Evolutionary conservation across 345 rosid genomes (phyloP).

Genomic region (Corymbia maculata): DNA sequence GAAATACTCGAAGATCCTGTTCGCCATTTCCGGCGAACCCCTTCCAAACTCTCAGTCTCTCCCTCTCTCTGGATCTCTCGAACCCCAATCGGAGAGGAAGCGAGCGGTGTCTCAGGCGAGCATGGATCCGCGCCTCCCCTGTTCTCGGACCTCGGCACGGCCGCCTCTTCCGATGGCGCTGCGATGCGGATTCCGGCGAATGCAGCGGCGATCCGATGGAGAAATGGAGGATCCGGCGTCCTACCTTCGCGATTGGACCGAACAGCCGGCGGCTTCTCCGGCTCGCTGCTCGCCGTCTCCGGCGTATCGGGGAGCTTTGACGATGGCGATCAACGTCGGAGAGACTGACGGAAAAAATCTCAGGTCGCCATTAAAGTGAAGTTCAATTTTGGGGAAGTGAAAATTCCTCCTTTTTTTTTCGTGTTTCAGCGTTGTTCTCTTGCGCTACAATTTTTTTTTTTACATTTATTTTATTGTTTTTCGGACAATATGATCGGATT

Average conservation of each 20-base stretch:
- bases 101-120: not conserved
- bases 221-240: not conserved
- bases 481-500: not conserved
- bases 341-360: not conserved
- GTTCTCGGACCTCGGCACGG: not conserved
- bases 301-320: not conserved
- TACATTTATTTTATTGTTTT: no score
- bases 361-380: not conserved
- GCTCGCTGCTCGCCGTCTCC: not conserved
- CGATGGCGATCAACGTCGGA: not conserved
- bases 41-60: not conserved
- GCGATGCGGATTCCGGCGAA: not conserved
- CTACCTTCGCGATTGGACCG: not conserved
- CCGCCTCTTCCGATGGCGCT: not conserved
- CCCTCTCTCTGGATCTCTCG: not conserved
- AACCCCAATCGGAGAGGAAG: not conserved
- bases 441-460: no score
- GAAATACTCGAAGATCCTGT: conserved; percentile 84
- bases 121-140: not conserved
- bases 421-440: not conserved
- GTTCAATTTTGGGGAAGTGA: not conserved
- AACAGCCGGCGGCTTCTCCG: not conserved
- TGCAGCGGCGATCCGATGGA: not conserved
- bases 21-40: conserved; percentile 4
- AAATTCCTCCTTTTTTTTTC: not conserved